Evolutionary conservation across 129 eudicot species (phyloP).

Genomic region (Tagetes patula): DNA sequence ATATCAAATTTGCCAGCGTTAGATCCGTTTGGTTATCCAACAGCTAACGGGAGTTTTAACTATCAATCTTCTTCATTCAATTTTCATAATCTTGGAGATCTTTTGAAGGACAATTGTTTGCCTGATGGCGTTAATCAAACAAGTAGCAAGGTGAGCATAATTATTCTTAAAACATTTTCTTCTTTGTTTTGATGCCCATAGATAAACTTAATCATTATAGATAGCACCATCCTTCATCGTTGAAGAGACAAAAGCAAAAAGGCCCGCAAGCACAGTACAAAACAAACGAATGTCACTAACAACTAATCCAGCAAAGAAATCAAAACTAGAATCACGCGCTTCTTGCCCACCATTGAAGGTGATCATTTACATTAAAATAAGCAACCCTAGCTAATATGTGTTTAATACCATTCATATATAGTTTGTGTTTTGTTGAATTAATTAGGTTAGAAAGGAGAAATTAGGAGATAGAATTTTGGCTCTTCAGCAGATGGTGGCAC

Average conservation of each 20-base stretch:
- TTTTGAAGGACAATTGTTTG: constrained; percentile 32
- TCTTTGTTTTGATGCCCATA: neutral
- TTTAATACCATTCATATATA: constrained; percentile 2
- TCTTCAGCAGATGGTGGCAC: constrained; percentile 88
- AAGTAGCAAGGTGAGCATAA: constrained; percentile 45
- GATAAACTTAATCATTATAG: constrained; percentile 23
- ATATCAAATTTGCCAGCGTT: constrained; percentile 37
- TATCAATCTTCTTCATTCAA: constrained; percentile 16
- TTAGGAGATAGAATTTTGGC: constrained; percentile 91
- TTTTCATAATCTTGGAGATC: constrained; percentile 29
- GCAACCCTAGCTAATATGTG: constrained; percentile 9
- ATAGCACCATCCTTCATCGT: neutral
- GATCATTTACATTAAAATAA: constrained; percentile 2
- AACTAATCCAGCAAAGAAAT: constrained; percentile 48
- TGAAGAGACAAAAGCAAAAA: constrained; percentile 39
- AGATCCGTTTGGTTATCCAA: constrained; percentile 13
- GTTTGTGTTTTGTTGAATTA: constrained; percentile 28
- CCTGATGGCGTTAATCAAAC: constrained; percentile 44
- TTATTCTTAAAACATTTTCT: neutral
- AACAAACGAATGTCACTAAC: constrained; percentile 15
- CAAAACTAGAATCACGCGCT: constrained; percentile 59
- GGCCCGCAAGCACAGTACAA: constrained; percentile 34
- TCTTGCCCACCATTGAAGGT: constrained; percentile 84
- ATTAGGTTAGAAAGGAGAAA: constrained; percentile 83
- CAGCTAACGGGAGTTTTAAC: constrained; percentile 5